phyloP scores from a whole-genome alignment of 768 basidiomycete genomes.

The Asterophora parasitica region DNA sequence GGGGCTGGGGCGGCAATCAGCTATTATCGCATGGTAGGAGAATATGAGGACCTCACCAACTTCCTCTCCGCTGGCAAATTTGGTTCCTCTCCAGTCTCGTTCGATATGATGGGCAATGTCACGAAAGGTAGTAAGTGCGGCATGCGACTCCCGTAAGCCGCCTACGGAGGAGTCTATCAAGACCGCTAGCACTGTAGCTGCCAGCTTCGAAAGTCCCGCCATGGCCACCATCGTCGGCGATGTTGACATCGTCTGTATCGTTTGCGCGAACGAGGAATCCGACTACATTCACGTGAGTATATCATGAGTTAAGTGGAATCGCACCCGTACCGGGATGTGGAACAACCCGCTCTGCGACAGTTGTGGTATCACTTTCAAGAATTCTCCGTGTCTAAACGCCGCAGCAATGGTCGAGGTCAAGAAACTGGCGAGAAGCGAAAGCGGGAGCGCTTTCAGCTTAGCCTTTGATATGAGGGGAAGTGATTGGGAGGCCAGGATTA shows the following conservation, averaged over 20 bases:
- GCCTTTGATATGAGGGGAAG: conserved; percentile 48
- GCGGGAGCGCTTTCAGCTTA: conserved; percentile 58
- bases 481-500: conserved; percentile 59
- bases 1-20: conserved; percentile 27
- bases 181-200: conserved; percentile 29
- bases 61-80: conserved; percentile 32
- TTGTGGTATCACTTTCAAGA: conserved; percentile 39
- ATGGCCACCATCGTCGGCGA: conserved; percentile 34
- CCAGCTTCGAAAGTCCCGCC: conserved; percentile 36
- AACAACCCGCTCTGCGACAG: conserved; percentile 27
- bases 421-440: conserved; percentile 35
- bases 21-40: background rate
- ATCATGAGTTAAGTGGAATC: background rate
- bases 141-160: conserved; percentile 19
- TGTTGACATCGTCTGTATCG: conserved; percentile 27
- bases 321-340: conserved; percentile 26
- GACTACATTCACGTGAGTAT: conserved; percentile 7
- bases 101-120: conserved; percentile 41
- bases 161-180: conserved; percentile 31
- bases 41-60: conserved; percentile 22
- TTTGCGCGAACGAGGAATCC: conserved; percentile 28
- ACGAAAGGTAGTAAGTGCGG: conserved; percentile 28
- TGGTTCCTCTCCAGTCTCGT: conserved; percentile 40
- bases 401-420: conserved; percentile 44
- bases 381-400: conserved; percentile 54